Base-by-base conservation (phyloP, 441 rosid species). In the Eutrema salsugineum region DNA sequence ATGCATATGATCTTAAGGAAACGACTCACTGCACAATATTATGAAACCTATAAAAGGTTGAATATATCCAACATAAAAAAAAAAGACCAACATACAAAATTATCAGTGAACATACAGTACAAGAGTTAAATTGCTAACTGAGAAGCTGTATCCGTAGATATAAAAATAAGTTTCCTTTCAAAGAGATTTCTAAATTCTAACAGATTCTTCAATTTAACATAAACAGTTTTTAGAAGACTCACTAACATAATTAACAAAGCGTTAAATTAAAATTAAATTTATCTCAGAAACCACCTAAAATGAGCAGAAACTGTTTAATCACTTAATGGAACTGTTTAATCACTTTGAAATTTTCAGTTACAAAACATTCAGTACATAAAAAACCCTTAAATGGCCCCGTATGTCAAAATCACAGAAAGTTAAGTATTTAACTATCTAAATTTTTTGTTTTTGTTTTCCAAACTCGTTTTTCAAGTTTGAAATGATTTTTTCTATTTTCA, bases 291-390 rank as follows among this genome's bases (percentile, higher is more conserved):
- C 15, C 39, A 35, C 39, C 14, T 15, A 28, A 63, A 56, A 59
- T 47, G 59, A 56, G 10, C 1, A 65, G 44, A 73, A 73, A 64
- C 67, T 11, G 62, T 58, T 66, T n/a, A n/a, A n/a, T n/a, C n/a
- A n/a, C n/a, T n/a, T n/a, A 48, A 39, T 19, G 42, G 42, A 7
- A 46, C 47, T 7, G 16, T 5, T 14, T 55, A 53, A 38, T 66
- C 15, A 48, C 55, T 3, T 16, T 35, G 27, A n/a, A n/a, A 20
- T 10, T 11, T 32, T 50, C 54, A 42, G 67, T 73, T 73, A 48
- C 32, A 6, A 3, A 10, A 15, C 0, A 0, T 24, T 46, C 1
- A n/a, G 7, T 24, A 46, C 24, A 58, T 47, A 44, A 28, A 68
- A 40, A 0, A 28, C 2, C 11, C 20, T 3, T 0, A 14, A 42